phyloP scores from a whole-genome alignment of 805 yeast species.

The Blastobotrys chiropterorum region DNA sequence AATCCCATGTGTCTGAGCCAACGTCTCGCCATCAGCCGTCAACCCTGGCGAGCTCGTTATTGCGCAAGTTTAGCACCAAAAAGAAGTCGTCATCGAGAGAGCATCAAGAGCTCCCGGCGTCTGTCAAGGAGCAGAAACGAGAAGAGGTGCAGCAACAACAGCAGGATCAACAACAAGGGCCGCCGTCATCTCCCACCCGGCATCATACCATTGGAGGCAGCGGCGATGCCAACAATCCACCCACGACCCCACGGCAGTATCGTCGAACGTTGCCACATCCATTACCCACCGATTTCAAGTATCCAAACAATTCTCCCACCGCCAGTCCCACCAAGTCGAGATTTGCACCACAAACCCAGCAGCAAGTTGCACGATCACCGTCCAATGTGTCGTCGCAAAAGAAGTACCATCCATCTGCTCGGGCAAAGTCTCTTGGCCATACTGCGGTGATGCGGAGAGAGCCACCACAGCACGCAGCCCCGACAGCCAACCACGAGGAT shows the following conservation, averaged over 20 bases:
- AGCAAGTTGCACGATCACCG: constrained; percentile 2
- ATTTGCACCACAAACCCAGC: not conserved
- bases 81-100: constrained; percentile 5
- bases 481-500: constrained; percentile 20
- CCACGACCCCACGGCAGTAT: not conserved
- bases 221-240: not conserved
- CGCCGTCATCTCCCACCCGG: not conserved
- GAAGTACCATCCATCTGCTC: constrained; percentile 68
- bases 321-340: not conserved
- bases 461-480: not conserved
- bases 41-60: constrained; percentile 17
- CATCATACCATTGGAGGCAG: not conserved
- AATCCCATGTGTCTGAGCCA: constrained; percentile 15
- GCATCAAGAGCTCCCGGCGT: not conserved
- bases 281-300: constrained; percentile 10
- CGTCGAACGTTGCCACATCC: constrained; percentile 7
- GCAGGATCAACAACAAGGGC: no score
- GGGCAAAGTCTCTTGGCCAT: constrained; percentile 86
- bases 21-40: constrained; percentile 1
- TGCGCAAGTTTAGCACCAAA: constrained; percentile 21
- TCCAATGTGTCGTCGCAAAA: constrained; percentile 2
- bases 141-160: constrained; percentile 1
- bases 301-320: constrained; percentile 6
- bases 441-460: constrained; percentile 18
- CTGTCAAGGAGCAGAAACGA: not conserved